A percentile compares a stretch with the other conserved stretches of the same genome.
phyloP scores from a whole-genome alignment of 2,329 filamentous ascomycete genomes.

The Leptographium procerum region DNA sequence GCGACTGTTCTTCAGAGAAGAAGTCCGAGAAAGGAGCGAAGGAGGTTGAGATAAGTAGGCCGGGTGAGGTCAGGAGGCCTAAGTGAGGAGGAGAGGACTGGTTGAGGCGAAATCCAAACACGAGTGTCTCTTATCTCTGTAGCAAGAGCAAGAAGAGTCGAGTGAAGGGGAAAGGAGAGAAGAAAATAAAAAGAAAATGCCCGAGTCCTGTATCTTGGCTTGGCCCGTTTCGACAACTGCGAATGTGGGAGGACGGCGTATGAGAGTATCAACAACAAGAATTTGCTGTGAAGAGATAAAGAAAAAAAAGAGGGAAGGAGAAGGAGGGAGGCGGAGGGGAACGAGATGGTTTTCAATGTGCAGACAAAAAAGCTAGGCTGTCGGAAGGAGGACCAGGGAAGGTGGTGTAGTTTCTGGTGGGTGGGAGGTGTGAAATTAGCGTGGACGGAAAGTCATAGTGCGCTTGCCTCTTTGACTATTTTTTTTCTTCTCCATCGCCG shows the following conservation, averaged over 20 bases:
- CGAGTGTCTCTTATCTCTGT: not conserved
- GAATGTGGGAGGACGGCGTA: constrained; percentile 1
- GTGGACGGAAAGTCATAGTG: constrained; percentile 4
- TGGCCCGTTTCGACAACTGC: constrained; percentile 4
- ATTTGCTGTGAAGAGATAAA: constrained; percentile 1
- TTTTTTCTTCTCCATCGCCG: not conserved
- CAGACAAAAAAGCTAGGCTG: not conserved
- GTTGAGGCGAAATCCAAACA: not conserved
- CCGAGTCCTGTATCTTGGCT: constrained; percentile 2
- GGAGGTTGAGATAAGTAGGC: not conserved
- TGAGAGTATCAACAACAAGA: constrained; percentile 2
- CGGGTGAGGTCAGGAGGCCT: not conserved
- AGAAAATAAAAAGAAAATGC: not conserved
- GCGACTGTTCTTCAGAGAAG: constrained; percentile 2
- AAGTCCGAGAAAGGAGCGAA: not conserved
- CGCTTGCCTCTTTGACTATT: not conserved
- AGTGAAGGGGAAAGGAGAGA: not conserved
- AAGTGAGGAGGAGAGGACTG: not conserved
- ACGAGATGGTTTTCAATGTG: constrained; percentile 11
- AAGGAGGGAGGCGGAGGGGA: constrained; percentile 1
- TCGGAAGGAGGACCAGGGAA: not conserved
- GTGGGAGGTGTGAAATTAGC: constrained; percentile 11
- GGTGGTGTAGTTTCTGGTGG: constrained; percentile 2
- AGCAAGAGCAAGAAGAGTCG: not conserved
- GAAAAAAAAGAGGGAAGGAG: constrained; percentile 1